Percentiles rank a stretch among this genome's conserved stretches.
Evolutionary conservation across 2,329 filamentous ascomycete genomes (phyloP).

Genomic region (Hypocreales sp.): DNA sequence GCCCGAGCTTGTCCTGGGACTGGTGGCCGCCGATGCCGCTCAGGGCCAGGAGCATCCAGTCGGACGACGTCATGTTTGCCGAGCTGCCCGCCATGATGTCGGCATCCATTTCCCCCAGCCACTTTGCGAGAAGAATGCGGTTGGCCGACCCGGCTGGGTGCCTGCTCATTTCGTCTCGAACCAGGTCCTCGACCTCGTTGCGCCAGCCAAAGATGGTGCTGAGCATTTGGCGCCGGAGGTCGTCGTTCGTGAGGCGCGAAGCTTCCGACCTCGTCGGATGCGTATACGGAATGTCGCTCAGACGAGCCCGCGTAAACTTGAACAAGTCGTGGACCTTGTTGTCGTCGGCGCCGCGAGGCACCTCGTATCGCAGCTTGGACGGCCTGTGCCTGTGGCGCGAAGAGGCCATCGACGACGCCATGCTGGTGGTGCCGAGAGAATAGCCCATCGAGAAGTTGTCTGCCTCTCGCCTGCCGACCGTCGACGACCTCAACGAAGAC

Average conservation of each 20-base stretch:
- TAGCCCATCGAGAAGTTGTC: constrained; percentile 41
- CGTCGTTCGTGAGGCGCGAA: constrained; percentile 52
- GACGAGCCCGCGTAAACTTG: constrained; percentile 64
- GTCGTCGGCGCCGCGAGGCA: constrained; percentile 63
- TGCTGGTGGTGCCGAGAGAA: constrained; percentile 19
- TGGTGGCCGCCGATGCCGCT: constrained; percentile 65
- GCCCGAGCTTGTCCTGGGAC: constrained; percentile 79
- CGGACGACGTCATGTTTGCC: constrained; percentile 78
- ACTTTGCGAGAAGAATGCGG: constrained; percentile 74
- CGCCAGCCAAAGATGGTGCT: constrained; percentile 93
- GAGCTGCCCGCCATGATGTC: constrained; percentile 70
- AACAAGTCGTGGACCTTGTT: constrained; percentile 64
- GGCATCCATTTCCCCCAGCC: constrained; percentile 74
- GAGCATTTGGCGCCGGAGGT: constrained; percentile 81
- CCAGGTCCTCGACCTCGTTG: constrained; percentile 62
- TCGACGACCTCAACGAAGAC: constrained; percentile 26
- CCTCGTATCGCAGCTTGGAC: constrained; percentile 66
- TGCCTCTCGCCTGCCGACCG: constrained; percentile 15
- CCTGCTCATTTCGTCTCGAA: constrained; percentile 69
- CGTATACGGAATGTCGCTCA: constrained; percentile 72
- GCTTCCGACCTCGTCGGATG: constrained; percentile 45
- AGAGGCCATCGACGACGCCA: constrained; percentile 29
- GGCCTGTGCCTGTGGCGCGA: constrained; percentile 31
- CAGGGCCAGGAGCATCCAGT: constrained; percentile 93
- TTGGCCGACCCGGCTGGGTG: constrained; percentile 61